Evolutionary conservation across 495 filamentous ascomycete genomes (phyloP).

Genomic region (Penicillium psychrofluorescens): DNA sequence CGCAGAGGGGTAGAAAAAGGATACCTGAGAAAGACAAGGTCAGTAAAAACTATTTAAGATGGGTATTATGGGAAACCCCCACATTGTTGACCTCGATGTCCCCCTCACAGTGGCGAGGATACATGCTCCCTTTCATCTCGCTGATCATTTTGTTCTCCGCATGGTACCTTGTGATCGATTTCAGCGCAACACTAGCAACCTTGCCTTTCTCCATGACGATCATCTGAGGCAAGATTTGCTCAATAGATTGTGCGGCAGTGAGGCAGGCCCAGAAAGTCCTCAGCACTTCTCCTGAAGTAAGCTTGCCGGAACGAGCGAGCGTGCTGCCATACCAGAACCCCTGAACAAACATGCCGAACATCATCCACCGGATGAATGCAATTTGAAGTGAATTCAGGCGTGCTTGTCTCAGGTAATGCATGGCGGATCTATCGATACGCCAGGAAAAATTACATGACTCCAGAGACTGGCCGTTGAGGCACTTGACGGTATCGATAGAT

Average conservation of each 20-base stretch:
- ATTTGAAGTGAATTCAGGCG: slow-evolving; percentile 61
- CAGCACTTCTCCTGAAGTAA: slow-evolving; percentile 62
- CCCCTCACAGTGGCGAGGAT: slow-evolving; percentile 45
- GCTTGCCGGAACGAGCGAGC: slow-evolving; percentile 47
- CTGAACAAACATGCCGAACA: slow-evolving; percentile 75
- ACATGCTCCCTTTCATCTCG: slow-evolving; percentile 13
- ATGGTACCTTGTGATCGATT: slow-evolving; percentile 28
- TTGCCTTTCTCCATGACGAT: slow-evolving; percentile 73
- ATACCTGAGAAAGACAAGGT: slow-evolving; percentile 37
- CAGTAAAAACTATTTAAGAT: background rate
- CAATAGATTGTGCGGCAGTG: slow-evolving; percentile 65
- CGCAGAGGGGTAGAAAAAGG: slow-evolving; percentile 78
- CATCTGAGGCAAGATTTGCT: slow-evolving; percentile 66
- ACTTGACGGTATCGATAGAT: slow-evolving; percentile 82
- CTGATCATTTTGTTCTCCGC: slow-evolving; percentile 12
- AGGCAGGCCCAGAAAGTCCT: slow-evolving; percentile 82
- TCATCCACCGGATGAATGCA: slow-evolving; percentile 64
- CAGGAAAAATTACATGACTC: slow-evolving; percentile 60
- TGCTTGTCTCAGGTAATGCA: slow-evolving; percentile 61
- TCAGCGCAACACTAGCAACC: slow-evolving; percentile 58
- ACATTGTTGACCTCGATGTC: slow-evolving; percentile 67
- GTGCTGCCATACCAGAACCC: slow-evolving; percentile 85
- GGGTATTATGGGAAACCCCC: slow-evolving; percentile 16
- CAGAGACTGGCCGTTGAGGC: slow-evolving; percentile 67
- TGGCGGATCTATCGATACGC: slow-evolving; percentile 51